These are phyloP conservation scores for Dendrostoma leiphaemia DNA, from an alignment of 2,329 filamentous ascomycete genomes.

Conservation along the genomic window DNA sequence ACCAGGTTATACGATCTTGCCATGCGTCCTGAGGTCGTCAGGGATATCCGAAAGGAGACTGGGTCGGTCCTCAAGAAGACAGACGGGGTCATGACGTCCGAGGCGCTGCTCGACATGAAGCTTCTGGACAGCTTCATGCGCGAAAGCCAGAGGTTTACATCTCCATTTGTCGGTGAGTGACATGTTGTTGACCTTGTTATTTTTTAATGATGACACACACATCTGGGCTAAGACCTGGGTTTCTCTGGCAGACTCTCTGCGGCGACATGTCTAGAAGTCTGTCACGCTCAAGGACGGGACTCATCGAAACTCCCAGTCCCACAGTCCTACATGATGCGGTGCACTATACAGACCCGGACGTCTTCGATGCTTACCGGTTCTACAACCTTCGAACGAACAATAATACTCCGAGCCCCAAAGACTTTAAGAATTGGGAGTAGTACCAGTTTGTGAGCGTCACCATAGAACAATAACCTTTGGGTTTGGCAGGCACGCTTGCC, in stretches of 20 bases:
- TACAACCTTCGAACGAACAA: conserved; percentile 28
- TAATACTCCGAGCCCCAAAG: conserved; percentile 21
- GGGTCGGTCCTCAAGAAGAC: conserved; percentile 29
- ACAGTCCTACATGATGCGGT: conserved; percentile 34
- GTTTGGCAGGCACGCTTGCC: conserved; percentile 33
- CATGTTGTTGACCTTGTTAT: accelerated
- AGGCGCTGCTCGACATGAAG: conserved; percentile 20
- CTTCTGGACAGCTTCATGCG: conserved; percentile 18
- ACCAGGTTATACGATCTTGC: conserved; percentile 44
- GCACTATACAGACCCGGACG: conserved; percentile 30
- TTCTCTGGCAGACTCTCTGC: conserved; percentile 34
- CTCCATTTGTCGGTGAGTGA: conserved; percentile 29
- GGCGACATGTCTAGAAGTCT: conserved; percentile 44
- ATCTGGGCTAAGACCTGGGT: no score
- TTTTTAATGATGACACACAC: neutral
- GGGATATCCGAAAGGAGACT: conserved; percentile 48
- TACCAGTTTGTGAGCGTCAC: conserved; percentile 34
- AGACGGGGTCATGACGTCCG: conserved; percentile 22
- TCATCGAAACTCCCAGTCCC: conserved; percentile 34
- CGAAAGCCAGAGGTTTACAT: conserved; percentile 18
- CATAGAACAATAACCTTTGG: conserved; percentile 32
- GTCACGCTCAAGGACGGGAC: conserved; percentile 51
- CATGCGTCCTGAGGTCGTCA: conserved; percentile 44
- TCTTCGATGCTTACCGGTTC: conserved; percentile 35
- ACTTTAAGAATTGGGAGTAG: conserved; percentile 28